A percentile compares a stretch with the other conserved stretches of the same genome.
Evolutionary conservation across 1,284 basidiomycete species (phyloP).

Genomic region (Ganoderma sinense): DNA sequence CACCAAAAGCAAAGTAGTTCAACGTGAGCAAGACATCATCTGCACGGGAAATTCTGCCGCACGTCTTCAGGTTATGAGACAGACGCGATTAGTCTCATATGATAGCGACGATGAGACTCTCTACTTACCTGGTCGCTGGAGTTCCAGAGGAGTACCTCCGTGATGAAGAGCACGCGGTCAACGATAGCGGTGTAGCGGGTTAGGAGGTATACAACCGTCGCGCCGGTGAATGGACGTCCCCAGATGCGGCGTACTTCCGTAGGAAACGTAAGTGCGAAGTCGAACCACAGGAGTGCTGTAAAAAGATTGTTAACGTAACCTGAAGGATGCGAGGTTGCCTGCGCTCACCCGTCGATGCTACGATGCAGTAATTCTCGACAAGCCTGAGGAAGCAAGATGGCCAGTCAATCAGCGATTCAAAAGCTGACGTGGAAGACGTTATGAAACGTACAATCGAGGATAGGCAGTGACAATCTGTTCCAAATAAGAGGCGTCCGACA

Average conservation of each 20-base stretch:
- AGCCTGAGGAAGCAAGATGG: neutral
- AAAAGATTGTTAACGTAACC: too few species aligned
- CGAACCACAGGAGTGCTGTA: constrained; percentile 17
- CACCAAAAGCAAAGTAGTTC: constrained; percentile 7
- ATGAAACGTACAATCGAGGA: neutral
- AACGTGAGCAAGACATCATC: neutral
- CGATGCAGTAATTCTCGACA: constrained; percentile 8
- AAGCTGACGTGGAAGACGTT: neutral
- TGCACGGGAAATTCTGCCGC: neutral
- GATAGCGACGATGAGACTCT: neutral
- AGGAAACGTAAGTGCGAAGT: constrained; percentile 24
- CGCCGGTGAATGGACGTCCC: constrained; percentile 23
- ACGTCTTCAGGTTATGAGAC: neutral
- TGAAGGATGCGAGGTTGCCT: neutral
- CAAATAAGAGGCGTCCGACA: neutral
- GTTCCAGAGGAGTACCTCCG: neutral
- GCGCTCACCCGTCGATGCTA: constrained; percentile 2
- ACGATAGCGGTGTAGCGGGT: constrained; percentile 28
- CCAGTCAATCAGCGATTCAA: neutral
- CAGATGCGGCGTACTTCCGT: constrained; percentile 25
- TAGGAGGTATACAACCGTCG: constrained; percentile 25
- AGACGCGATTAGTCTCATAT: neutral
- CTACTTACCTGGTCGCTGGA: neutral
- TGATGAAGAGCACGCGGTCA: constrained; percentile 12
- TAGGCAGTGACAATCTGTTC: neutral